These are phyloP conservation scores for Pecoramyces ruminantium DNA, from an alignment of 192 early-diverging fungal genomes.

Conservation along the genomic window DNA sequence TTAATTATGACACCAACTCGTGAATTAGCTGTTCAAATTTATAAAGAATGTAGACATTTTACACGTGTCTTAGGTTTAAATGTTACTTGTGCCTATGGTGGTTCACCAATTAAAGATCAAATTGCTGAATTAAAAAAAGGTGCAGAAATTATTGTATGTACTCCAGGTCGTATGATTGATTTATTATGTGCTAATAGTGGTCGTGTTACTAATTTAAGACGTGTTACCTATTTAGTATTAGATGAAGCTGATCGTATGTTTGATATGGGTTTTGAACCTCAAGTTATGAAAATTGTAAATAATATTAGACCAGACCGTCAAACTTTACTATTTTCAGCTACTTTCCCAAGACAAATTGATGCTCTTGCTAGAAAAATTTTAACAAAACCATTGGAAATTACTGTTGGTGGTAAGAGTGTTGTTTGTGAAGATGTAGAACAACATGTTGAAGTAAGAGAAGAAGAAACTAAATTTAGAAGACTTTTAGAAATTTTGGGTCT, in stretches of 20 bases:
- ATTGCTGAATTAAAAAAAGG: conserved; percentile 79
- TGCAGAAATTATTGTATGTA: conserved; percentile 82
- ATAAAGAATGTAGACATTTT: conserved; percentile 83
- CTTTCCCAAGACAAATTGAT: conserved; percentile 93
- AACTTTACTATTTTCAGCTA: conserved; percentile 84
- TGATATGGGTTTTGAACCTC: conserved; percentile 97
- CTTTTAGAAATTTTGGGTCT: conserved; percentile 77
- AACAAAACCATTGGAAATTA: conserved; percentile 78
- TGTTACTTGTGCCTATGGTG: conserved; percentile 80
- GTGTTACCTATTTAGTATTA: conserved; percentile 12
- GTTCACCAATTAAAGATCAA: conserved; percentile 70
- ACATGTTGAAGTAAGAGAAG: conserved; percentile 64
- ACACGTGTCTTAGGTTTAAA: conserved; percentile 66
- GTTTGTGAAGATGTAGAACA: conserved; percentile 77
- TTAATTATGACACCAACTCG: conserved; percentile 88
- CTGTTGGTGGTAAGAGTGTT: conserved; percentile 81
- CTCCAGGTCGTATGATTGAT: conserved; percentile 81
- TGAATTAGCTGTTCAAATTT: conserved; percentile 81
- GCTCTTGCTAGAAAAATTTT: conserved; percentile 84
- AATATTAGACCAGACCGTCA: conserved; percentile 76
- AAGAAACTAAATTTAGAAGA: conserved; percentile 76
- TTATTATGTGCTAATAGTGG: conserved; percentile 72
- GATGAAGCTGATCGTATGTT: conserved; percentile 98
- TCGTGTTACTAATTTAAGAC: conserved; percentile 57
- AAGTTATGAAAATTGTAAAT: conserved; percentile 90